phyloP scores from a whole-genome alignment of 805 yeast genomes.

The Candida awuae region DNA sequence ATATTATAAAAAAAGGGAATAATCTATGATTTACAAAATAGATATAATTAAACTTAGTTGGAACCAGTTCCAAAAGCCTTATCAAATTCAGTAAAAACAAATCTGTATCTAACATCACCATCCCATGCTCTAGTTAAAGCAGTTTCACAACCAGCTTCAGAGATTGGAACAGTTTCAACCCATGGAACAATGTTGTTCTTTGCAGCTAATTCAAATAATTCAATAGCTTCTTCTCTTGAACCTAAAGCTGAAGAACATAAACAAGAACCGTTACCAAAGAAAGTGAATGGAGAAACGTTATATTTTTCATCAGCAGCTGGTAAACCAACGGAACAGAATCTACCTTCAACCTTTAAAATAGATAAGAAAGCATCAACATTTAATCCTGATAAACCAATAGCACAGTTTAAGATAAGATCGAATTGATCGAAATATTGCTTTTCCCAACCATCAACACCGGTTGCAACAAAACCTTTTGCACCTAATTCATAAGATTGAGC shows the following conservation, averaged over 20 bases:
- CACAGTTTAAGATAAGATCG: slow-evolving; percentile 37
- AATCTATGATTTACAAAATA: no score
- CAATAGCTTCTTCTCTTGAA: slow-evolving; percentile 38
- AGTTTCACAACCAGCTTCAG: slow-evolving; percentile 33
- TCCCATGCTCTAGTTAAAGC: slow-evolving; percentile 39
- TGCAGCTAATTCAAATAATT: slow-evolving; percentile 38
- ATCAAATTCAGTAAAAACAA: slow-evolving; percentile 41
- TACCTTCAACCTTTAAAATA: slow-evolving; percentile 30
- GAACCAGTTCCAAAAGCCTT: slow-evolving; percentile 33
- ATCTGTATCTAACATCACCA: slow-evolving; percentile 47
- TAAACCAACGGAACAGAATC: slow-evolving; percentile 42
- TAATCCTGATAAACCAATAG: slow-evolving; percentile 32
- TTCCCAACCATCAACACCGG: slow-evolving; percentile 38
- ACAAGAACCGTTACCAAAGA: slow-evolving; percentile 38
- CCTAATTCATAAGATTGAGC: slow-evolving; percentile 34
- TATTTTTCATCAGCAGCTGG: slow-evolving; percentile 35
- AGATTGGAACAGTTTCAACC: slow-evolving; percentile 42
- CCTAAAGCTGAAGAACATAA: slow-evolving; percentile 42
- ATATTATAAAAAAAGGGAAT: no score
- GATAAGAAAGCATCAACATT: slow-evolving; percentile 30
- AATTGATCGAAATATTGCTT: slow-evolving; percentile 27
- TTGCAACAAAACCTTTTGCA: slow-evolving; percentile 37
- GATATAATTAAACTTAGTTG: background rate
- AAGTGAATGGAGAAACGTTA: slow-evolving; percentile 42
- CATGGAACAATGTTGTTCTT: slow-evolving; percentile 40